Base-by-base conservation (phyloP, 202 grass and related monocot species). In the Setaria italica region DNA sequence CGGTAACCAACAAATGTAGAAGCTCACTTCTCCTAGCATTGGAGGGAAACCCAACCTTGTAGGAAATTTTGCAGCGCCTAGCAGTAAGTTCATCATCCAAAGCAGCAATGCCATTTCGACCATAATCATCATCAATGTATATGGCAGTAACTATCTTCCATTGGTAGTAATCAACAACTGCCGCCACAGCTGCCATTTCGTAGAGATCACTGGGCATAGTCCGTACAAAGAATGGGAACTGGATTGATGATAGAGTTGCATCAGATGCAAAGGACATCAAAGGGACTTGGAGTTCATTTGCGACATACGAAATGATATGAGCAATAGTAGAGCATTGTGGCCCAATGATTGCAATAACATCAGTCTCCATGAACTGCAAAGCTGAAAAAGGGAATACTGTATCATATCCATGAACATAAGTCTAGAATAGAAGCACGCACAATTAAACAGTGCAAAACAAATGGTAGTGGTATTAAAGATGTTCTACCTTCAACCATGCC, bases 351-450 rank as follows among this genome's bases (percentile, higher is more conserved):
- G 93, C 96, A 86, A 99, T 87, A 77, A 80, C 84, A 87, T 99
- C 93, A 72, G 86, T 89, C 80, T 95, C 96, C 93, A 95, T 94
- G 77, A 95, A 90, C 87, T 95, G 88, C 75, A 99, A 88, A 78
- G 82, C 93, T 95, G 90, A 46, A 53, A 57, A 6, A 82, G 41
- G 62, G 67, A 85, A 91, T 32, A 75, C 0, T 19, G 30, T 76
- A 30, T 67, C 78, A 91, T 64, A 11, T 11, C 15, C 11, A 60
- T 74, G 25, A 63, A 4, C 57, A 83, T 9, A 75, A 79, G 29
- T 74, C 33, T 21, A 72, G 19, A 87, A 55, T 17, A 67, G 6
- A 70, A 75, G 68, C 33, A 55, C 5, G 1, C 3, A 78, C 48
- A 67, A 67, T 48, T 82, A 49, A 78, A 57, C 10, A 37, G 32